Conservation (phyloP, 257 asterid genomes). For the Cynanchum wilfordii region DNA sequence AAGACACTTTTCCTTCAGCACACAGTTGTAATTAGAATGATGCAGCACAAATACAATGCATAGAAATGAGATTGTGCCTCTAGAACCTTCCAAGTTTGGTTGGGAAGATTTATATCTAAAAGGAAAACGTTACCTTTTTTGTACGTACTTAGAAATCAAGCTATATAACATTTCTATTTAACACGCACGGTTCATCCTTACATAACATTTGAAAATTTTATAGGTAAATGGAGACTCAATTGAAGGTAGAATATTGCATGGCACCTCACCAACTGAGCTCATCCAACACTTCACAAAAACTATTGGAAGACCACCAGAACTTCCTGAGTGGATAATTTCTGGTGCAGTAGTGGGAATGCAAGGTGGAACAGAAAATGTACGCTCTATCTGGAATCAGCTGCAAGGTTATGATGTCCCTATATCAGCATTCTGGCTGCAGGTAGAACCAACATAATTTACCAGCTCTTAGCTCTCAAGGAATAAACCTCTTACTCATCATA, state of each 20-base stretch:
- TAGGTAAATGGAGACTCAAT: constrained; percentile 69
- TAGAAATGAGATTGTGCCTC: background rate
- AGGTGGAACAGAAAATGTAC: constrained; percentile 74
- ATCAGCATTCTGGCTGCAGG: constrained; percentile 99
- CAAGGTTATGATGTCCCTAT: constrained; percentile 61
- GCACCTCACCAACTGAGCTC: constrained; percentile 79
- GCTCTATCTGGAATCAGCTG: constrained; percentile 53
- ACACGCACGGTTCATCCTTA: constrained; percentile 1
- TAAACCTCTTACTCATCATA: background rate
- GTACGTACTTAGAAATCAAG: background rate
- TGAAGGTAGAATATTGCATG: constrained; percentile 72
- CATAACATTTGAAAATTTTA: constrained; percentile 1
- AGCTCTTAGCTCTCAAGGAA: background rate
- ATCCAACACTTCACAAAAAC: constrained; percentile 72
- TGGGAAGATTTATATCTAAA: background rate
- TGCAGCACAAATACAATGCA: background rate
- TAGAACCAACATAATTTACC: constrained; percentile 13
- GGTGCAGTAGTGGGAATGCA: constrained; percentile 98
- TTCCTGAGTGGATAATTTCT: constrained; percentile 91
- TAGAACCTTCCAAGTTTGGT: background rate
- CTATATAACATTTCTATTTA: background rate
- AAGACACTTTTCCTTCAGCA: too few species aligned
- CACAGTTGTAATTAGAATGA: background rate
- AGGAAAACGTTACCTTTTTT: background rate
- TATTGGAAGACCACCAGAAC: constrained; percentile 76